Conservation (phyloP, 208 protist species). For the Trypanosoma brucei region DNA sequence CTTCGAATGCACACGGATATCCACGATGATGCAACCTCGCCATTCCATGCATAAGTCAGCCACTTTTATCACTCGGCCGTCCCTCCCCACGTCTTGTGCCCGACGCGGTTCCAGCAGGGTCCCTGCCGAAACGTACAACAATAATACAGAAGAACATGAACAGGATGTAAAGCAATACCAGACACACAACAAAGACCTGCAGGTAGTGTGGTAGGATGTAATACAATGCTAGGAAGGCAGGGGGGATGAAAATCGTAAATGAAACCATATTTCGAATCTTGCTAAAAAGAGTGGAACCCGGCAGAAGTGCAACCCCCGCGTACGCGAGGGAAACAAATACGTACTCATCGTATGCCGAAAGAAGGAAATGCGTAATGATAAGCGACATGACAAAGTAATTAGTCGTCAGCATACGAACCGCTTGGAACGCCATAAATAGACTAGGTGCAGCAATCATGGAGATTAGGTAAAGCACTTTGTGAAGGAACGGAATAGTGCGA, state of each 20-base stretch:
- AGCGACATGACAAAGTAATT: constrained; percentile 51
- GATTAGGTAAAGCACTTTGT: constrained; percentile 28
- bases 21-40: no score
- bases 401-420: constrained; percentile 17
- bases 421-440: constrained; percentile 39
- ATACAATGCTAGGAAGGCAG: constrained; percentile 22
- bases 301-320: constrained; percentile 22
- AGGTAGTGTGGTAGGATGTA: constrained; percentile 31
- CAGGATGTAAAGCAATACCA: not conserved
- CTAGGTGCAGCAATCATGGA: constrained; percentile 33
- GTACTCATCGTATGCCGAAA: constrained; percentile 37
- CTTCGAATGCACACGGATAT: no score
- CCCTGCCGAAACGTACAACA: not conserved
- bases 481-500: constrained; percentile 9
- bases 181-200: constrained; percentile 15
- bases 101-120: no score
- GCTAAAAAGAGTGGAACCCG: constrained; percentile 11
- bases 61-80: not conserved
- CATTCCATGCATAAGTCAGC: not conserved
- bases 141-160: not conserved
- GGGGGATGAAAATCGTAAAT: constrained; percentile 33
- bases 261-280: constrained; percentile 31
- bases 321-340: constrained; percentile 28
- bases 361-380: constrained; percentile 39
- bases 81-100: no score